Base-by-base conservation (phyloP, 495 filamentous ascomycete species). In the Talaromyces borbonicus region DNA sequence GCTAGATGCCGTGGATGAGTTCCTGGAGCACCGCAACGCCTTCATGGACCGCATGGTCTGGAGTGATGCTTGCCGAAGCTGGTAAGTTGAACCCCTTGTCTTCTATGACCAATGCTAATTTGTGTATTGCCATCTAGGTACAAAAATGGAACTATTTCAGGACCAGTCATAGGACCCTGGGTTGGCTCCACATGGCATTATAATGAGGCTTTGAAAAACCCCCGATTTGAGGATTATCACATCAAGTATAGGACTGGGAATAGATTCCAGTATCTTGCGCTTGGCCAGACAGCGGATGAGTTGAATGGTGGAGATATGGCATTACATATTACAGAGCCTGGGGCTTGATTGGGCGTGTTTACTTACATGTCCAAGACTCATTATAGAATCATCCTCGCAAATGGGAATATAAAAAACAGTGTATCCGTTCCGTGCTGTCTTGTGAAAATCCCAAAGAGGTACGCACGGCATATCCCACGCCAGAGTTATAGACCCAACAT, bases 221-320 rank as follows among this genome's bases (percentile, higher is more conserved):
- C 68, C 2, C 61, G 74, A 1, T 58, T 52, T 25, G 73, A 79
- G 40, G 75, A 78, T 50, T 79, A 63, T 52, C 57, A 74, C 22
- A 38, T 50, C 23, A 35, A 23, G 15, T 50, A 69, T 66, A 41
- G 48, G 31, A 51, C 53, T 4, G 52, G 50, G 8, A 73, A 75
- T 39, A 52, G 72, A 22, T 75, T 75, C 50, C 54, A 59, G 6
- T 76, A 67, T 58, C 47, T 75, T 47, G 71, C 72, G 4, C 65
- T 73, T 54, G 73, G 73, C 38, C 58, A 54, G 14, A 47, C 57
- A 8, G 46, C 43, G 8, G 27, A 49, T 7, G 53, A 62, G 24
- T 43, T 49, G n/a, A 49, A 48, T 37, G 49, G 46, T 2, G 46
- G 47, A 23, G 52, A 60, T 31, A 14, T 50, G 22, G 37, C 19